phyloP scores from a whole-genome alignment of 2,329 filamentous ascomycete genomes.

The Paradendryphiella salina region DNA sequence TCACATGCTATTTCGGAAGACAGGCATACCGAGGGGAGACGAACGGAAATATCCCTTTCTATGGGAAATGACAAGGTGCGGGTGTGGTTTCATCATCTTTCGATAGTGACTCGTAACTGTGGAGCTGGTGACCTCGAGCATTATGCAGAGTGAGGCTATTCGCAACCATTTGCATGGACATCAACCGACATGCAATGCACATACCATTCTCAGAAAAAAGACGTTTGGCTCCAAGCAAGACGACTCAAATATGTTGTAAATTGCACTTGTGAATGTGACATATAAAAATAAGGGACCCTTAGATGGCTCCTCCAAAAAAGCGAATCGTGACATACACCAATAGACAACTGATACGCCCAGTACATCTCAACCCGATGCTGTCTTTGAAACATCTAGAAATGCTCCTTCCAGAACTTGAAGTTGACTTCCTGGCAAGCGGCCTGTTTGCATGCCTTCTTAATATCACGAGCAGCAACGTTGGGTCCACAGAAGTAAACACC shows the following conservation, averaged over 20 bases:
- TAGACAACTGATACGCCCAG: not conserved
- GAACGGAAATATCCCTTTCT: not conserved
- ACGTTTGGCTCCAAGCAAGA: too few relatives aligned
- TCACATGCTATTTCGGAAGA: not conserved
- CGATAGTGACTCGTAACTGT: conserved; percentile 1
- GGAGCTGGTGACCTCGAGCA: too few relatives aligned
- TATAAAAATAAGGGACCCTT: conserved; percentile 8
- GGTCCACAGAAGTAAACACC: conserved; percentile 98
- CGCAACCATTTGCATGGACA: too few relatives aligned
- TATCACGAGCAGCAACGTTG: conserved; percentile 76
- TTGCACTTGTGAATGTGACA: too few relatives aligned
- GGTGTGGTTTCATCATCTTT: conserved; percentile 4
- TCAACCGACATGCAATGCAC: too few relatives aligned
- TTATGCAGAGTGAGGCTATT: too few relatives aligned
- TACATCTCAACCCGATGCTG: not conserved
- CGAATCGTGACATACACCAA: conserved; percentile 10
- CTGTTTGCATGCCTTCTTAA: conserved; percentile 76
- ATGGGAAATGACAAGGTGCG: not conserved
- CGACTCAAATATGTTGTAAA: too few relatives aligned
- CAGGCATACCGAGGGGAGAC: not conserved
- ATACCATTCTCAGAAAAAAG: too few relatives aligned
- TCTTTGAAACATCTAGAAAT: conserved; percentile 54
- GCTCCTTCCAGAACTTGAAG: conserved; percentile 99
- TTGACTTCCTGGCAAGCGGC: conserved; percentile 77
- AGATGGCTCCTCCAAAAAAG: conserved; percentile 4